Percentiles rank a stretch among this genome's conserved stretches.
These are phyloP conservation scores for Aspergillus tanneri DNA, from an alignment of 2,329 filamentous ascomycete species.

Conservation along the genomic window DNA sequence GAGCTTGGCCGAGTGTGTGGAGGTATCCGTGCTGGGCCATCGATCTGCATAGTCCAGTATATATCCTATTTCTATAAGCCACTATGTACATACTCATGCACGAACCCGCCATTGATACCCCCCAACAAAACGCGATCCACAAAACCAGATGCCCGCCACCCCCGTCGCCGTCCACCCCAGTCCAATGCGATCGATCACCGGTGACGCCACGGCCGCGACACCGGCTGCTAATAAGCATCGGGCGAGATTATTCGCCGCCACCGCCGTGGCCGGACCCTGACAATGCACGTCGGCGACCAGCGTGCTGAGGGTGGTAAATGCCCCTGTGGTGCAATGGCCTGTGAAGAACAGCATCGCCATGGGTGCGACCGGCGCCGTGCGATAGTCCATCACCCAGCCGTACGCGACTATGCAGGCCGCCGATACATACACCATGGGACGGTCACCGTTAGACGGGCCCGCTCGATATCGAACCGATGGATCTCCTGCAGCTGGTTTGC, in stretches of 20 bases:
- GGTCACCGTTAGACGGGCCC: constrained; percentile 34
- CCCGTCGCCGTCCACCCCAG: constrained; percentile 27
- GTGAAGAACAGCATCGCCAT: constrained; percentile 37
- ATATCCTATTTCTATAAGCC: too few species aligned
- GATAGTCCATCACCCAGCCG: constrained; percentile 40
- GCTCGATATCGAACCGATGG: constrained; percentile 53
- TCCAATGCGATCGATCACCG: constrained; percentile 25
- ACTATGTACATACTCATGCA: too few species aligned
- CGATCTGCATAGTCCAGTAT: too few species aligned
- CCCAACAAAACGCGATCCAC: constrained; percentile 21
- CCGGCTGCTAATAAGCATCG: constrained; percentile 27
- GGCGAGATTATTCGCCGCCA: constrained; percentile 24
- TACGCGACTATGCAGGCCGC: constrained; percentile 32
- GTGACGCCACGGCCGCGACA: constrained; percentile 19
- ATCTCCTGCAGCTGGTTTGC: constrained; percentile 52
- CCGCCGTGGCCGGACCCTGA: constrained; percentile 21
- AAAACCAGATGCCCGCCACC: constrained; percentile 23
- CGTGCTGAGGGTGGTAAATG: constrained; percentile 44
- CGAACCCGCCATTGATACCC: too few species aligned
- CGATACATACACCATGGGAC: constrained; percentile 33
- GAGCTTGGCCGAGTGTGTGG: constrained; percentile 25
- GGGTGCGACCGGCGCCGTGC: constrained; percentile 32
- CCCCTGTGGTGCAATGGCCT: constrained; percentile 32
- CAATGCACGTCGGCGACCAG: constrained; percentile 44
- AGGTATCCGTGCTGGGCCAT: too few species aligned